Conservation (phyloP, 1,284 basidiomycete genomes). For the Leucoagaricus sp. region DNA sequence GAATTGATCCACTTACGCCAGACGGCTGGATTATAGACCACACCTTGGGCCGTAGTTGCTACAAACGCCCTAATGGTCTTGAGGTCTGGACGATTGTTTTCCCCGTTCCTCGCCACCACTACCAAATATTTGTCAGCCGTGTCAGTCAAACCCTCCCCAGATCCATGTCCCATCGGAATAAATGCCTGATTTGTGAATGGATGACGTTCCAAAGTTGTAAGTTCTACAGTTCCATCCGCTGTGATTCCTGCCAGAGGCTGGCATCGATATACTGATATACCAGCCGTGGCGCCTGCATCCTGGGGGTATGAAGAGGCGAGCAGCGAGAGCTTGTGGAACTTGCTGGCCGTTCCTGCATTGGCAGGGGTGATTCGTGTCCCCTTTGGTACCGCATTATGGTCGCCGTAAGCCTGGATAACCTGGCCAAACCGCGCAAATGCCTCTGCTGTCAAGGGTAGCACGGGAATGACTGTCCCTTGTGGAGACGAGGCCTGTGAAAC, state of each 20-base stretch:
- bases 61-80: slow-evolving; percentile 77
- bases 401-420: slow-evolving; percentile 82
- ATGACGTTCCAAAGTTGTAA: slow-evolving; percentile 75
- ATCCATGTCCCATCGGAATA: slow-evolving; percentile 76
- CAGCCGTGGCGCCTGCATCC: slow-evolving; percentile 53
- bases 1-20: slow-evolving; percentile 79
- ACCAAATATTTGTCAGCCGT: slow-evolving; percentile 72
- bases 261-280: slow-evolving; percentile 78
- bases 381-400: slow-evolving; percentile 64
- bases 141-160: slow-evolving; percentile 48
- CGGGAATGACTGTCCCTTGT: slow-evolving; percentile 48
- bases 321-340: slow-evolving; percentile 85
- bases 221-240: slow-evolving; percentile 48
- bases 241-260: slow-evolving; percentile 51
- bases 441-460: slow-evolving; percentile 80
- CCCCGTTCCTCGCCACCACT: slow-evolving; percentile 78
- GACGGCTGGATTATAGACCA: slow-evolving; percentile 78
- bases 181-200: slow-evolving; percentile 85
- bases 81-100: slow-evolving; percentile 77
- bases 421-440: slow-evolving; percentile 83
- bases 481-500: slow-evolving; percentile 17
- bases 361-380: slow-evolving; percentile 74
- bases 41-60: slow-evolving; percentile 78
- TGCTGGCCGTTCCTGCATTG: slow-evolving; percentile 86
- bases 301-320: slow-evolving; percentile 65